These are phyloP conservation scores for Porphyrellus sp. DNA, from an alignment of 1,284 basidiomycete species.

Conservation along the genomic window DNA sequence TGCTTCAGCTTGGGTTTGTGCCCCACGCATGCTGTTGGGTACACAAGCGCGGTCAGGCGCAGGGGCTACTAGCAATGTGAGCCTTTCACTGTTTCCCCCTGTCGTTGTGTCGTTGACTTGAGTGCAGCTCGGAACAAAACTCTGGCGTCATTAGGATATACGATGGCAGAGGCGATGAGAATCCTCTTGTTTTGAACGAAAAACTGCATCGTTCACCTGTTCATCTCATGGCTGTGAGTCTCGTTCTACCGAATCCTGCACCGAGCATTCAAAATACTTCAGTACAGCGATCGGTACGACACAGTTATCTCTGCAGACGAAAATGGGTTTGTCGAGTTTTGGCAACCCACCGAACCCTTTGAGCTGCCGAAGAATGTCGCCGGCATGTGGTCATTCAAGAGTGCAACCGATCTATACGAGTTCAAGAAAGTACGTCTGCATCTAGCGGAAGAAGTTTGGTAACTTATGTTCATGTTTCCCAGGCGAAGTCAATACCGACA, in stretches of 20 bases:
- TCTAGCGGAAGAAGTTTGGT: background rate
- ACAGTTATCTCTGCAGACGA: slow-evolving; percentile 94
- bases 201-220: slow-evolving; percentile 85
- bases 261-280: slow-evolving; percentile 9
- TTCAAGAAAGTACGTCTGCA: slow-evolving; percentile 85
- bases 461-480: slow-evolving; percentile 1
- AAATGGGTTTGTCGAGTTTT: slow-evolving; percentile 95
- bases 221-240: slow-evolving; percentile 83
- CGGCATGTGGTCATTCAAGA: slow-evolving; percentile 89
- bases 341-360: slow-evolving; percentile 88
- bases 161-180: slow-evolving; percentile 85
- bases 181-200: slow-evolving; percentile 70
- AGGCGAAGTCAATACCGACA: slow-evolving; percentile 90
- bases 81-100: slow-evolving; percentile 24
- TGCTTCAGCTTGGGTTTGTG: slow-evolving; percentile 83
- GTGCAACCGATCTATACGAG: slow-evolving; percentile 91
- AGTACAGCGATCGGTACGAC: slow-evolving; percentile 91
- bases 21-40: slow-evolving; percentile 94
- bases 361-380: slow-evolving; percentile 74
- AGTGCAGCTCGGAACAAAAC: slow-evolving; percentile 69
- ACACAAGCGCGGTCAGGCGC: slow-evolving; percentile 83
- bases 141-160: slow-evolving; percentile 83
- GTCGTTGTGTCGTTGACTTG: slow-evolving; percentile 6
- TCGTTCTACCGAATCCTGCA: background rate
- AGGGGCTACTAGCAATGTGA: slow-evolving; percentile 85